Evolutionary conservation across 441 rosid species (phyloP), one percentile per base, ranked within the genome.

Genomic region (Brassica hybrid): DNA sequence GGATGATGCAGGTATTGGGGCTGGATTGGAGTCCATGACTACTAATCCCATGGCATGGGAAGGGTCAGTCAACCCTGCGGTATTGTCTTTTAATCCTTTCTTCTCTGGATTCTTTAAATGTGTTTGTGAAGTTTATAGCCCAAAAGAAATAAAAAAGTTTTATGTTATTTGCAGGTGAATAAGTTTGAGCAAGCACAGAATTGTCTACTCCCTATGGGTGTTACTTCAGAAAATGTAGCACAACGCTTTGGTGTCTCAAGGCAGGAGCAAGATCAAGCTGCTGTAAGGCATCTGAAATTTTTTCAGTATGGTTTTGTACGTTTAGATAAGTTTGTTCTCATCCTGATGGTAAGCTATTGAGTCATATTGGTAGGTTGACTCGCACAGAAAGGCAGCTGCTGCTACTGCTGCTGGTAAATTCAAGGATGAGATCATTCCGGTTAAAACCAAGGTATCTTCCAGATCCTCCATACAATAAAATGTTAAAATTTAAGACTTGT

Each of bases 1-100:
- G 10, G 66, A 32, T 74, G 66, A 25, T 74, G 54, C 64, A 96
- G 99, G 99, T 65, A 92, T 96, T 76, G 99, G 96, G 38, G 99
- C 99, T 83, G 99, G 99, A 5, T 73, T 96, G 88, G 99, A 96
- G 84, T 92, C 97, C 61, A 94, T 96, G 99, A 96, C 97, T 58
- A 16, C 74, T 43, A 91, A 91, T 79, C 90, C 89, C n/a, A 86
- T 91, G 97, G 85, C 89, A 69, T 89, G 93, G 93, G 90, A 86
- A 66, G 90, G 93, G 36, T 86, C 92, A 65, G 90, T 91, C 72
- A 96, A 96, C 80, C 99, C 99, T 69, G 94, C 87, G 81, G 99
- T 96, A 90, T 17, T 65, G 36, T 68, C 61, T 61, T 74, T 63
- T 17, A 17, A 9, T 61, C 38, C 56, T 11, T 61, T 57, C 17